These are phyloP conservation scores for Saccharomyces kudriavzevii DNA, from an alignment of 805 yeast genomes.

Conservation along the genomic window DNA sequence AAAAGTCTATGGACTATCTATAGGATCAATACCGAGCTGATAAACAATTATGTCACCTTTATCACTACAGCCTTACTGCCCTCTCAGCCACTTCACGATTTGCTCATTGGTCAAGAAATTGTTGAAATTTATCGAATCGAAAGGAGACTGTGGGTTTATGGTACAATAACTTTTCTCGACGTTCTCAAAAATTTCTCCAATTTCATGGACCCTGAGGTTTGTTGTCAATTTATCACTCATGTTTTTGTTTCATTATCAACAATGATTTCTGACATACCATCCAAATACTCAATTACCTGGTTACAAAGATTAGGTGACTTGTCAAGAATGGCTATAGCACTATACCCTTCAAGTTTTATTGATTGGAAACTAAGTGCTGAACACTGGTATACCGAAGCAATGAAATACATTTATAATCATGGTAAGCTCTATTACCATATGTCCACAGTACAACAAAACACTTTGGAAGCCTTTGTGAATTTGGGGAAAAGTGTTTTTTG, in stretches of 20 bases:
- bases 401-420: slow-evolving; percentile 69
- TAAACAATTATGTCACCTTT: slow-evolving; percentile 68
- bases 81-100: slow-evolving; percentile 44
- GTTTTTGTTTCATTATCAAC: slow-evolving; percentile 49
- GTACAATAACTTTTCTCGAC: slow-evolving; percentile 72
- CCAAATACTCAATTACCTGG: slow-evolving; percentile 44
- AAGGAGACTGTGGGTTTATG: slow-evolving; percentile 78
- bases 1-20: slow-evolving; percentile 67
- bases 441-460: slow-evolving; percentile 72
- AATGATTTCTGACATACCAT: slow-evolving; percentile 33
- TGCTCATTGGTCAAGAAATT: slow-evolving; percentile 53
- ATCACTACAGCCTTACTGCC: slow-evolving; percentile 64
- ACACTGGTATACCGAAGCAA: slow-evolving; percentile 71
- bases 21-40: slow-evolving; percentile 54
- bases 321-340: slow-evolving; percentile 80
- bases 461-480: slow-evolving; percentile 67
- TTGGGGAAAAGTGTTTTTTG: slow-evolving; percentile 73
- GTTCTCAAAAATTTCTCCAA: slow-evolving; percentile 68
- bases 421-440: slow-evolving; percentile 83
- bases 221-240: slow-evolving; percentile 64
- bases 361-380: slow-evolving; percentile 83
- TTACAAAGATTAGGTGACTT: slow-evolving; percentile 78
- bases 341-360: slow-evolving; percentile 68
- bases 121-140: slow-evolving; percentile 72
- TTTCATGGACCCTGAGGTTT: slow-evolving; percentile 69